A percentile compares a stretch with the other conserved stretches of the same genome.
Evolutionary conservation across 192 early-diverging fungal species (phyloP).

Genomic region (Coemansia sp.): DNA sequence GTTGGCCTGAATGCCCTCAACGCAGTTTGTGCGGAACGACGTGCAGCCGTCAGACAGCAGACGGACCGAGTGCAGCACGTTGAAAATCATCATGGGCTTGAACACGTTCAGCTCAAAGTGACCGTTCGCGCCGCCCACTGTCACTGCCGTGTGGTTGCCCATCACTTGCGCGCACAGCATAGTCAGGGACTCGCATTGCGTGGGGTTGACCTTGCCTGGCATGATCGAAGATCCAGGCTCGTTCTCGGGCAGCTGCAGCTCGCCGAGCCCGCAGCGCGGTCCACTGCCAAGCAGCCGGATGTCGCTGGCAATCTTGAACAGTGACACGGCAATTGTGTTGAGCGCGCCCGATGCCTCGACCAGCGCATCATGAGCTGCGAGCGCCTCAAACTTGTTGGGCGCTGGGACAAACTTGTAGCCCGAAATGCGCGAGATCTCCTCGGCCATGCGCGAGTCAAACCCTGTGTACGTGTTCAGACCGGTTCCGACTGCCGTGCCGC

Average conservation of each 20-base stretch:
- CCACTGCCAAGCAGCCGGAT: constrained; percentile 96
- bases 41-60: constrained; percentile 79
- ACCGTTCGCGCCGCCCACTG: constrained; percentile 91
- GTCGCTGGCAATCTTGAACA: constrained; percentile 99
- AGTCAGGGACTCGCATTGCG: constrained; percentile 99
- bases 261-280: constrained; percentile 96
- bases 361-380: constrained; percentile 97
- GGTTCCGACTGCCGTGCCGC: constrained; percentile 96
- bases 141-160: constrained; percentile 95
- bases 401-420: constrained; percentile 91
- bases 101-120: constrained; percentile 99
- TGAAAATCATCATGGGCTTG: constrained; percentile 99
- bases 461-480: constrained; percentile 94
- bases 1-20: constrained; percentile 92
- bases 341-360: constrained; percentile 94
- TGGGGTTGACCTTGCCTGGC: constrained; percentile 99
- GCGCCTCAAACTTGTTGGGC: constrained; percentile 99
- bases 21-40: constrained; percentile 97
- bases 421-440: constrained; percentile 83
- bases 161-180: constrained; percentile 99
- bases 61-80: constrained; percentile 91
- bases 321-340: constrained; percentile 90
- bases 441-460: constrained; percentile 89
- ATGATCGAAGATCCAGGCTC: constrained; percentile 99
- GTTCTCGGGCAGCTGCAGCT: constrained; percentile 95